Evolutionary conservation across 768 basidiomycete species (phyloP).

Genomic region (Cytidiella melzeri): DNA sequence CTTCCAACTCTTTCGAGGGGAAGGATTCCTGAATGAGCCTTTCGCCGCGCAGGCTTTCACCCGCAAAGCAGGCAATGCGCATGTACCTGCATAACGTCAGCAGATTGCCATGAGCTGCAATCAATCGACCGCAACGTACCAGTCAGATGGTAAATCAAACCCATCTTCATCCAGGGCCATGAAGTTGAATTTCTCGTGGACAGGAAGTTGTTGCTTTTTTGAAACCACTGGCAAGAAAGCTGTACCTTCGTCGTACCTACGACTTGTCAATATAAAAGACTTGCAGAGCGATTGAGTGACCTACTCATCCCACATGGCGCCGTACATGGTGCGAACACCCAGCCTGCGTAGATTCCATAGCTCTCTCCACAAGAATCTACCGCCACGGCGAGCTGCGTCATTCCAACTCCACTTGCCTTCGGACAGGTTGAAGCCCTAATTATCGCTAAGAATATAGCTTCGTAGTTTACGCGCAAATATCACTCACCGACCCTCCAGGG

Average conservation of each 20-base stretch:
- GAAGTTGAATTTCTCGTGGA: conserved; percentile 51
- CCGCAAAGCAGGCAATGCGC: conserved; percentile 70
- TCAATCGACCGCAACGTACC: conserved; percentile 47
- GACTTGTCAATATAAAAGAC: background rate
- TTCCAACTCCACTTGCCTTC: conserved; percentile 70
- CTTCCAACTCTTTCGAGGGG: conserved; percentile 64
- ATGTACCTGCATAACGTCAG: conserved; percentile 48
- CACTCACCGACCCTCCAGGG: conserved; percentile 74
- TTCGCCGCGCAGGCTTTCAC: conserved; percentile 59
- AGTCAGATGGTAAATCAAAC: conserved; percentile 71
- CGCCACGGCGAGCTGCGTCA: conserved; percentile 64
- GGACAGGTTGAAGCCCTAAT: conserved; percentile 65
- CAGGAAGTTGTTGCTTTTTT: conserved; percentile 51
- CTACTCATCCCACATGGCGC: conserved; percentile 86
- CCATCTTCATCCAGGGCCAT: conserved; percentile 77
- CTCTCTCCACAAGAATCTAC: conserved; percentile 76
- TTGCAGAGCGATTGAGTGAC: conserved; percentile 11
- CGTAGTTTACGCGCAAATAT: no score
- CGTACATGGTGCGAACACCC: conserved; percentile 63
- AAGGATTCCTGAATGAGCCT: conserved; percentile 58
- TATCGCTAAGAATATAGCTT: background rate
- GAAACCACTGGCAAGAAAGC: conserved; percentile 71
- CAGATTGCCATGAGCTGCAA: no score
- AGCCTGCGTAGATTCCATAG: conserved; percentile 59
- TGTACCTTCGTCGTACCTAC: conserved; percentile 83